Evolutionary conservation across 2,329 filamentous ascomycete genomes (phyloP).

Genomic region (Phialocephala subalpina): DNA sequence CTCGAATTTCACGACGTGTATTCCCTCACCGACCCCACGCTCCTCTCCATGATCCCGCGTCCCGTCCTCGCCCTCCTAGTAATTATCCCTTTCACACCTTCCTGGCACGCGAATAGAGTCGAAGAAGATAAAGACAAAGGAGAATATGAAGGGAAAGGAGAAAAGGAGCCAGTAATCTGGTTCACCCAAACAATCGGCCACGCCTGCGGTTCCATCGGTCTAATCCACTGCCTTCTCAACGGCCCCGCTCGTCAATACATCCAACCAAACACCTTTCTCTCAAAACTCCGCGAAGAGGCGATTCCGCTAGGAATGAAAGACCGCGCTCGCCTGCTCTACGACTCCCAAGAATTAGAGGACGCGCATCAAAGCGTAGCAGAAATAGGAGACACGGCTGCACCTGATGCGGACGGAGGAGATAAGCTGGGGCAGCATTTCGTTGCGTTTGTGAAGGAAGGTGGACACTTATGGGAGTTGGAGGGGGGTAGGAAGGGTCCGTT

Average conservation of each 20-base stretch:
- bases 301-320: conserved; percentile 70
- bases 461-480: conserved; percentile 75
- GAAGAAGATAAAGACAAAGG: conserved; percentile 72
- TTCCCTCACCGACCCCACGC: conserved; percentile 84
- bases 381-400: conserved; percentile 79
- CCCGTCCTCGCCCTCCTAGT: conserved; percentile 89
- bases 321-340: conserved; percentile 79
- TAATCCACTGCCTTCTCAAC: conserved; percentile 85
- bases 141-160: conserved; percentile 75
- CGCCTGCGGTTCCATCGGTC: conserved; percentile 88
- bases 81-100: conserved; percentile 84
- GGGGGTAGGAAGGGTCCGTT: conserved; percentile 72
- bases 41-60: conserved; percentile 87
- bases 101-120: conserved; percentile 79
- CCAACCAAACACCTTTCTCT: too few relatives aligned
- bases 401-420: conserved; percentile 70
- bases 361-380: conserved; percentile 83
- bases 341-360: conserved; percentile 75
- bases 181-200: conserved; percentile 95
- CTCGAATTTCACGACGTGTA: conserved; percentile 91
- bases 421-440: conserved; percentile 95
- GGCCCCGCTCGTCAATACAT: too few relatives aligned
- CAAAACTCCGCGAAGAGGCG: conserved; percentile 57
- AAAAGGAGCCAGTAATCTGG: conserved; percentile 83
- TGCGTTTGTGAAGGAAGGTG: conserved; percentile 83